These are phyloP conservation scores for Diaporthe vexans DNA, from an alignment of 2,329 filamentous ascomycete species.

Conservation along the genomic window DNA sequence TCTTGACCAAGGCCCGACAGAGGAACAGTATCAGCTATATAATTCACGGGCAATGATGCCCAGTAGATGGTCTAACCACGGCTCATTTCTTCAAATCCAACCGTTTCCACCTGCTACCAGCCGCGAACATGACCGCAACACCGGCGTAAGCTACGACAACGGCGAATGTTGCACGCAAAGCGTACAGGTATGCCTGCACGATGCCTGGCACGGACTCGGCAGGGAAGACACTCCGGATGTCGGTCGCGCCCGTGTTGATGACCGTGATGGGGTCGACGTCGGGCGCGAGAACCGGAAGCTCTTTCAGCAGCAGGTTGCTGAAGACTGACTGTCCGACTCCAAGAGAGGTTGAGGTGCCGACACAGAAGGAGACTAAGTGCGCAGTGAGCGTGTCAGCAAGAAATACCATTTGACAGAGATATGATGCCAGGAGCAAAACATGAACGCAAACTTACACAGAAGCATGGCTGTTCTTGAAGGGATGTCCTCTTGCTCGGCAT, in stretches of 20 bases:
- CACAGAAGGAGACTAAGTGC: constrained; percentile 7
- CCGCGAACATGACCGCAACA: background rate
- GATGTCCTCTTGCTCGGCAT: constrained; percentile 8
- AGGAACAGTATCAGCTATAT: fast-evolving
- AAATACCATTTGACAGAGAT: too few species aligned
- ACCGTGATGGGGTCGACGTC: constrained; percentile 21
- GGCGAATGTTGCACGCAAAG: constrained; percentile 5
- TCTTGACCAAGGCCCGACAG: background rate
- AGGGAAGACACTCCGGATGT: constrained; percentile 10
- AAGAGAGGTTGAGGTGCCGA: constrained; percentile 16
- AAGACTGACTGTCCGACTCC: constrained; percentile 16
- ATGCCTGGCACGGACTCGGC: constrained; percentile 6
- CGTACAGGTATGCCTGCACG: constrained; percentile 17
- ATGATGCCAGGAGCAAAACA: background rate
- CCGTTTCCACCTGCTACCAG: constrained; percentile 4
- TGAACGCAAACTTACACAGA: background rate
- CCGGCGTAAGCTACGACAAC: constrained; percentile 1
- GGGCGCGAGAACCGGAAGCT: constrained; percentile 4
- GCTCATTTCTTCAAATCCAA: constrained; percentile 2
- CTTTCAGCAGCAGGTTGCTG: background rate
- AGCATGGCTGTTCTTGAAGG: constrained; percentile 19
- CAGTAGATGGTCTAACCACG: background rate
- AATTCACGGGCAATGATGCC: background rate
- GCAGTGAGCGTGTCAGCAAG: background rate
- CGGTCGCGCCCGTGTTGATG: constrained; percentile 30